Percentiles rank a stretch among this genome's conserved stretches.
Conservation (phyloP, 1,284 basidiomycete species). For the Leccinum cinnamomeum region DNA sequence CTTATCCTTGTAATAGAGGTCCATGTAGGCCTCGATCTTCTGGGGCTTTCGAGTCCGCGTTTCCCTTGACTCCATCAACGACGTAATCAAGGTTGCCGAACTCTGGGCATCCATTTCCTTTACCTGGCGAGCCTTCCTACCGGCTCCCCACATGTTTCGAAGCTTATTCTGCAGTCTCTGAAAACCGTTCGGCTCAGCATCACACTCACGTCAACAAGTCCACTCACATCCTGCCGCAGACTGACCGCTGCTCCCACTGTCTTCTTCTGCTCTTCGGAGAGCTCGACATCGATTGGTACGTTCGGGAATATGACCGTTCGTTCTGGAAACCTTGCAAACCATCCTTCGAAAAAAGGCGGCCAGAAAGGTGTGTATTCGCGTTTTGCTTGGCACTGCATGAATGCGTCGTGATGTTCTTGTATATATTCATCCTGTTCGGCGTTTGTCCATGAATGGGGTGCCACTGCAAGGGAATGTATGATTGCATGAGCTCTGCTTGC, state of each 20-base stretch:
- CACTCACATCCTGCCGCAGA: neutral
- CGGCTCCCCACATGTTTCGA: neutral
- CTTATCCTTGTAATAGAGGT: too few species aligned
- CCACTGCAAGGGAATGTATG: too few species aligned
- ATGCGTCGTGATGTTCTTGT: neutral
- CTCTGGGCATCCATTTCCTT: too few species aligned
- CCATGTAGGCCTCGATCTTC: too few species aligned
- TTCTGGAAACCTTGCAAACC: neutral
- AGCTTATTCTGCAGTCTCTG: neutral
- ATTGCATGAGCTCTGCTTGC: too few species aligned
- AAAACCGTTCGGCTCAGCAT: neutral
- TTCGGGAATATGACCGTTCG: neutral
- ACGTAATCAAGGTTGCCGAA: too few species aligned
- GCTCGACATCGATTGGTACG: neutral
- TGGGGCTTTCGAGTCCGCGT: too few species aligned
- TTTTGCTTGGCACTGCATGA: neutral
- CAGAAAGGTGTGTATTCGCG: neutral
- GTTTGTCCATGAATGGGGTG: too few species aligned
- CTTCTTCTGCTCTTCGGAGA: neutral
- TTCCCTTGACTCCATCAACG: too few species aligned
- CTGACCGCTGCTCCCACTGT: neutral
- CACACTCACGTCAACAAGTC: neutral
- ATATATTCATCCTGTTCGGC: too few species aligned
- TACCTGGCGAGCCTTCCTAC: neutral
- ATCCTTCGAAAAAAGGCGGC: neutral